phyloP scores from a whole-genome alignment of 2,329 filamentous ascomycete genomes.

The Xylariomycetidae sp. region DNA sequence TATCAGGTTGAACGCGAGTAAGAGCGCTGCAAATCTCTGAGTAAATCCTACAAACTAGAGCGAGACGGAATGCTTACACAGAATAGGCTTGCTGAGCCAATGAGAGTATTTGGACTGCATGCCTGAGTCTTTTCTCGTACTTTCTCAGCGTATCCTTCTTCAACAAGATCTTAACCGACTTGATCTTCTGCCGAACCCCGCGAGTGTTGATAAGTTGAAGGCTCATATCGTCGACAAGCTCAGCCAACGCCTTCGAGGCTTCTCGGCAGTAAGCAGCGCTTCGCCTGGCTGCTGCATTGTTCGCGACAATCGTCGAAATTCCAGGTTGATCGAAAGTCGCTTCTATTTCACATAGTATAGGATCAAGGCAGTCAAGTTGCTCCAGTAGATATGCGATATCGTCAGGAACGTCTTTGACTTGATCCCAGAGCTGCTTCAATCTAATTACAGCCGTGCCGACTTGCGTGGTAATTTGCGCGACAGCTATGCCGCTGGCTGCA shows the following conservation, averaged over 20 bases:
- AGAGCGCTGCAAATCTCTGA: constrained; percentile 12
- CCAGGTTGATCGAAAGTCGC: constrained; percentile 6
- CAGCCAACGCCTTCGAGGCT: constrained; percentile 13
- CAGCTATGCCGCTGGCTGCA: constrained; percentile 20
- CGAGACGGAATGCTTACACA: constrained; percentile 9
- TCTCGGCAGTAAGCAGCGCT: constrained; percentile 17
- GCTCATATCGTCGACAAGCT: constrained; percentile 14
- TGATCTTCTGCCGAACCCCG: constrained; percentile 3
- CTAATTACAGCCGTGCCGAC: constrained; percentile 18
- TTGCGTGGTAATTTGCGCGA: constrained; percentile 16
- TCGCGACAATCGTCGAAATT: constrained; percentile 9
- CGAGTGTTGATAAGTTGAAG: constrained; percentile 6
- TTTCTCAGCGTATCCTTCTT: constrained; percentile 15
- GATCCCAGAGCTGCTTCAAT: constrained; percentile 20
- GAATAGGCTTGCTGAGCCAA: constrained; percentile 18
- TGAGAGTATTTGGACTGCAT: constrained; percentile 14
- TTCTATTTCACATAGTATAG: constrained; percentile 16
- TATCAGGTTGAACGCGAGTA: constrained; percentile 13
- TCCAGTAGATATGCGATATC: constrained; percentile 18
- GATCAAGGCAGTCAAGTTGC: constrained; percentile 22
- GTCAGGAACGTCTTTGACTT: constrained; percentile 21
- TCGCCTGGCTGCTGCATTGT: constrained; percentile 7
- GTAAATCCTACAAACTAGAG: background rate
- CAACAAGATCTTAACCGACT: constrained; percentile 10
- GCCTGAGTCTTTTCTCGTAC: constrained; percentile 15